phyloP scores from a whole-genome alignment of 1,284 basidiomycete species.

The Porodaedalea pini region DNA sequence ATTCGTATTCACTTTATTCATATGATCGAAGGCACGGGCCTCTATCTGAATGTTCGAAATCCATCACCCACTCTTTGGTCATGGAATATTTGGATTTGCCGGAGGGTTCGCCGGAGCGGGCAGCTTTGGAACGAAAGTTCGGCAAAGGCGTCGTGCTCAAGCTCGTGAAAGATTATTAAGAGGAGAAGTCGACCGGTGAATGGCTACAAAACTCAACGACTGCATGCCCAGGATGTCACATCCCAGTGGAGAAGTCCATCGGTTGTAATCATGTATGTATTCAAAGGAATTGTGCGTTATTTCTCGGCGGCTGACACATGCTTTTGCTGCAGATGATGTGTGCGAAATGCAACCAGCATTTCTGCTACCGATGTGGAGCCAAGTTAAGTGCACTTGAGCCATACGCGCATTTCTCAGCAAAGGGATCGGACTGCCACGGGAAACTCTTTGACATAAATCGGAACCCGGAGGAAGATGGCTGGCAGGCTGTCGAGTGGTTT shows the following conservation, averaged over 20 bases:
- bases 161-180: constrained; percentile 56
- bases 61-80: constrained; percentile 57
- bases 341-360: constrained; percentile 62
- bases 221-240: constrained; percentile 65
- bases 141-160: constrained; percentile 53
- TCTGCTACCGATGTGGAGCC: constrained; percentile 73
- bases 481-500: constrained; percentile 49
- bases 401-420: constrained; percentile 65
- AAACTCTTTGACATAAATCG: constrained; percentile 60
- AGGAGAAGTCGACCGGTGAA: constrained; percentile 62
- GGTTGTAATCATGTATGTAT: constrained; percentile 78
- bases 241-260: constrained; percentile 67
- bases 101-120: constrained; percentile 46
- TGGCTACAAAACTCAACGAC: constrained; percentile 63
- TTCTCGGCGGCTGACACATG: not conserved
- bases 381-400: constrained; percentile 51
- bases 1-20: constrained; percentile 6
- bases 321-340: constrained; percentile 63
- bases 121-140: constrained; percentile 54
- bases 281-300: not conserved
- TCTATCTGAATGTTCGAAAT: constrained; percentile 59
- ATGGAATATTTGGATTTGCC: constrained; percentile 55
- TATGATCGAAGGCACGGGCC: constrained; percentile 63
- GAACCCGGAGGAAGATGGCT: constrained; percentile 40
- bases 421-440: constrained; percentile 52